Evolutionary conservation across 768 basidiomycete genomes (phyloP).

Genomic region (Macrocybe gigantea): DNA sequence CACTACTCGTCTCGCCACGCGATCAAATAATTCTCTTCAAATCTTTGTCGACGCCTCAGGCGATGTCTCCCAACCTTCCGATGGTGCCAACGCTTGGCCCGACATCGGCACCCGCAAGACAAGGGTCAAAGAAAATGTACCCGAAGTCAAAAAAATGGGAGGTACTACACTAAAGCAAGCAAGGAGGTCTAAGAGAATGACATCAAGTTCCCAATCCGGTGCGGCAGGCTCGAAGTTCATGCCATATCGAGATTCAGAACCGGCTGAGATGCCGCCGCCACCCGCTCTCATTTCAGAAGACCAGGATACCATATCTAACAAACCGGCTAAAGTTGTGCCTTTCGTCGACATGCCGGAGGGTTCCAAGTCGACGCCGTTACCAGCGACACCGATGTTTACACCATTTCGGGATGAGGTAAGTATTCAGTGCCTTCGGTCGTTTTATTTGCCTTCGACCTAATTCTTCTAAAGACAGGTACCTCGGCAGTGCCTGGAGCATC

Average conservation of each 20-base stretch:
- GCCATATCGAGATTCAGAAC: conserved; percentile 58
- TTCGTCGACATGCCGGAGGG: no score
- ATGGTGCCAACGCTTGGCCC: conserved; percentile 50
- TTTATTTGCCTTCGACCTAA: no score
- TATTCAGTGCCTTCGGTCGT: neutral
- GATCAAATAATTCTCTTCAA: conserved; percentile 52
- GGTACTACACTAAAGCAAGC: conserved; percentile 65
- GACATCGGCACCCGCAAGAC: conserved; percentile 76
- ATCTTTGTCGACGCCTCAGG: conserved; percentile 72
- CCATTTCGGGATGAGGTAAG: conserved; percentile 73
- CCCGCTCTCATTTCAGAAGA: conserved; percentile 22
- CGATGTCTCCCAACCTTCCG: conserved; percentile 36
- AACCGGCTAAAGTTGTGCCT: conserved; percentile 8
- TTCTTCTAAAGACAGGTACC: no score
- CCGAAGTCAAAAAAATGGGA: conserved; percentile 60
- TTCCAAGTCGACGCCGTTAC: conserved; percentile 4
- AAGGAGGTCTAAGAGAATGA: conserved; percentile 49
- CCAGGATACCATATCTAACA: conserved; percentile 20
- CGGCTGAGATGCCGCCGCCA: conserved; percentile 41
- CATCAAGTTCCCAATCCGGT: conserved; percentile 31
- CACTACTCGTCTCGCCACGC: conserved; percentile 14
- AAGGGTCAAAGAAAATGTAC: conserved; percentile 74
- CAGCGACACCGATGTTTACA: conserved; percentile 54
- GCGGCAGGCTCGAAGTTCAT: conserved; percentile 48
- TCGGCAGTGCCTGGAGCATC: conserved; percentile 19